Evolutionary conservation across 176 grass and related monocot genomes (phyloP).

Genomic region (Triticum dicoccoides): DNA sequence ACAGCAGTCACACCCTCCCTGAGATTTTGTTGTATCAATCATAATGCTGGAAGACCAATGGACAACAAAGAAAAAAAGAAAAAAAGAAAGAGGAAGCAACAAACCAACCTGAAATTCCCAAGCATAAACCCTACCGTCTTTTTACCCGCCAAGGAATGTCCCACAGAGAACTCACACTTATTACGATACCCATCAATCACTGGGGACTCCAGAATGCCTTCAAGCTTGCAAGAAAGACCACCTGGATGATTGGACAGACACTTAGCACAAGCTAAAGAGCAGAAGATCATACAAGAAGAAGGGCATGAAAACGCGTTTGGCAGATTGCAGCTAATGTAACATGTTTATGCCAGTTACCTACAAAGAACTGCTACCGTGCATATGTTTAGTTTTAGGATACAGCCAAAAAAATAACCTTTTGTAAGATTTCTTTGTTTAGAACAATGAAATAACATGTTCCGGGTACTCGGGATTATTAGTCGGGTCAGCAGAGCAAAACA

Average conservation of each 20-base stretch:
- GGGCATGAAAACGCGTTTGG: constrained; percentile 8
- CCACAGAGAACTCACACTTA: constrained; percentile 98
- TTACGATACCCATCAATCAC: constrained; percentile 86
- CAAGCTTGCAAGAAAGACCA: constrained; percentile 96
- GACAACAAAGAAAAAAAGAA: constrained; percentile 34
- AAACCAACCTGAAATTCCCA: constrained; percentile 89
- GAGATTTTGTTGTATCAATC: constrained; percentile 33
- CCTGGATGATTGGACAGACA: constrained; percentile 52
- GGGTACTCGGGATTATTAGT: constrained; percentile 6
- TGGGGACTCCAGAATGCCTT: constrained; percentile 92
- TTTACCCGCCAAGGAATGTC: constrained; percentile 74
- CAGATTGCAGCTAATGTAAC: constrained; percentile 4
- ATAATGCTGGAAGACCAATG: not conserved
- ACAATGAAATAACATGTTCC: not conserved
- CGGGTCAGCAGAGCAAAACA: not conserved
- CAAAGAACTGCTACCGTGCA: not conserved
- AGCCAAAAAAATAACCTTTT: not conserved
- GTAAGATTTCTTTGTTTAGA: not conserved
- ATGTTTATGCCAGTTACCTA: not conserved
- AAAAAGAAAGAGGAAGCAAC: not conserved
- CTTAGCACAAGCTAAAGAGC: not conserved
- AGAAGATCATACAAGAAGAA: not conserved
- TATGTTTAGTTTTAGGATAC: not conserved
- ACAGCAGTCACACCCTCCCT: constrained; percentile 98
- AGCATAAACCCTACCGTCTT: constrained; percentile 94